Base-by-base conservation (phyloP, 495 filamentous ascomycete species). In the Thozetella sp. region DNA sequence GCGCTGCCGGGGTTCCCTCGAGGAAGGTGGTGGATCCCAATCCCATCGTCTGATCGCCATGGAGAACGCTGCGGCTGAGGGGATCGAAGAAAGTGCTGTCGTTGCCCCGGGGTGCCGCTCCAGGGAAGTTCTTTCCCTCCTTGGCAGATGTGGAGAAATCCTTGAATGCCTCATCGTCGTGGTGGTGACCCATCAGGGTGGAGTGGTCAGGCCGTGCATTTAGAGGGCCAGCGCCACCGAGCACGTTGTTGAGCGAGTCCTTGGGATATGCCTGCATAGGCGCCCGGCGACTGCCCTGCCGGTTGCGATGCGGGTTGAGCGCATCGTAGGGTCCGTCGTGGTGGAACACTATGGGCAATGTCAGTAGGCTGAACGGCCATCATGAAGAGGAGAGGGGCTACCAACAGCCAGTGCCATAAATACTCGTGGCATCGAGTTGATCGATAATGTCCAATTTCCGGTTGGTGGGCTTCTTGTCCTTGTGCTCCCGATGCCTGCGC, bases 301-400 rank as follows among this genome's bases (percentile, higher is more conserved):
- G 87, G 71, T 99, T 99, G 59, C 96, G 90, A 72, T 95, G 90
- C 4, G 96, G 94, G 65, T 97, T 97, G 74, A 93, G 95, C 17
- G 96, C 96, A 76, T 99, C 96, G 66, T 97, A 99, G 10, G 96
- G 96, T 23, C 96, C 96, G 70, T 99, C 96, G 70, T 99, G 96
- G 61, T 99, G 96, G 75, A 99, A 97, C 70, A 98, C 94, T 97
- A 22, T 61, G 67, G 19, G 53, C 19, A 55, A 54, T 17, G 12
- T 45, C 22, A 25, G 52, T 3, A 60, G 50, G 53, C 25, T 46
- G 1, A 27, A 24, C 27, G 30, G 15, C 15, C 6, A 37, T 37
- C 30, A 26, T 24, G 23, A 55, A n/a, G 4, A 22, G 9, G 23
- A 37, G 23, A 20, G 46, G 51, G 59, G 19, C 57, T 2, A 88